These are phyloP conservation scores for Cystofilobasidium capitatum DNA, from an alignment of 768 basidiomycete species.

Conservation along the genomic window DNA sequence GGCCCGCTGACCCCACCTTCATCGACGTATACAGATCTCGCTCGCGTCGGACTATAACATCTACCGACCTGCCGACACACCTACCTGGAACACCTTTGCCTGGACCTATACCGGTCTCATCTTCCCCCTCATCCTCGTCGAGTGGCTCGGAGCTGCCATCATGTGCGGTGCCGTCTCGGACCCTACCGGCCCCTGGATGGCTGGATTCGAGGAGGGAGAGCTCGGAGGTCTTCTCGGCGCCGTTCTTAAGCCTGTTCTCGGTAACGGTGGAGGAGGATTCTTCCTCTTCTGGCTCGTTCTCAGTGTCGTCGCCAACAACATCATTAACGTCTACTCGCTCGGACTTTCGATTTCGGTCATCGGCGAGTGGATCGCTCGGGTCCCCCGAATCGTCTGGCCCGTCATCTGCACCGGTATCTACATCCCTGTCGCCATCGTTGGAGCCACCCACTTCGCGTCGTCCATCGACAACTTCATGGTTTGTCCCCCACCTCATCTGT, in stretches of 20 bases:
- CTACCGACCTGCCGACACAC: constrained; percentile 41
- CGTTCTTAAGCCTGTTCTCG: constrained; percentile 39
- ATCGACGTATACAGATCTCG: too few species aligned
- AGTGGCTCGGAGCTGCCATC: constrained; percentile 46
- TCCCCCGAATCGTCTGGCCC: constrained; percentile 41
- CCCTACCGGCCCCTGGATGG: constrained; percentile 34
- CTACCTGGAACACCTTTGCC: constrained; percentile 41
- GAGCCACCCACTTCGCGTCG: constrained; percentile 44
- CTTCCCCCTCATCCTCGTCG: constrained; percentile 40
- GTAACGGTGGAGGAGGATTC: constrained; percentile 44
- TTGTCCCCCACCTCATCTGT: constrained; percentile 43
- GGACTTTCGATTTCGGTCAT: constrained; percentile 46
- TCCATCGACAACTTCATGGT: constrained; percentile 44
- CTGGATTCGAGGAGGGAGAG: constrained; percentile 39
- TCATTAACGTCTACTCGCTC: constrained; percentile 42
- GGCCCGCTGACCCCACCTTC: constrained; percentile 39
- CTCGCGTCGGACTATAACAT: constrained; percentile 42
- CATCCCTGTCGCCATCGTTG: constrained; percentile 47
- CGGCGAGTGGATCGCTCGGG: constrained; percentile 41
- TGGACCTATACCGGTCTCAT: constrained; percentile 42
- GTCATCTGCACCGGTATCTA: constrained; percentile 42
- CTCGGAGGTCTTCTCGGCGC: constrained; percentile 47
- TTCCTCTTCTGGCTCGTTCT: constrained; percentile 46
- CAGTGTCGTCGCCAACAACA: constrained; percentile 47
- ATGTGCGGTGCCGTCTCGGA: constrained; percentile 41